Conservation (phyloP, 345 rosid genomes). For the Gossypium rotundifolium region DNA sequence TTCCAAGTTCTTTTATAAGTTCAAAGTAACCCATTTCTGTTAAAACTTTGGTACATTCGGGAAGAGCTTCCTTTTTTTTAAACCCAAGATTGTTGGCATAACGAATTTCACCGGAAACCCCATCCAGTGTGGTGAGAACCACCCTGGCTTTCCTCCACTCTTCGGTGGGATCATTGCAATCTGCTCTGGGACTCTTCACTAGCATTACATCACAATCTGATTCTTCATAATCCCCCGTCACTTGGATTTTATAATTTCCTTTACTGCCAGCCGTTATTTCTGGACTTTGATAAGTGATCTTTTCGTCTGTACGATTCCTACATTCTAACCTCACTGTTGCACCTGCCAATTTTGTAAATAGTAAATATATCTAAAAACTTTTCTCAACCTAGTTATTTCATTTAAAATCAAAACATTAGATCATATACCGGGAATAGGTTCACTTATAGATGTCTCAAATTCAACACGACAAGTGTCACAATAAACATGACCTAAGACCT, state of each 20-base stretch:
- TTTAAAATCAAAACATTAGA: neutral
- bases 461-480: conserved; percentile 8
- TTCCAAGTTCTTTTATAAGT: neutral
- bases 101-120: conserved; percentile 1
- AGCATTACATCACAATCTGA: conserved; percentile 25
- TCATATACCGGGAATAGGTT: neutral
- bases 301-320: neutral
- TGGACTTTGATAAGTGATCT: neutral
- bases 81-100: conserved; percentile 28
- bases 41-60: conserved; percentile 20
- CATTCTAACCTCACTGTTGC: neutral
- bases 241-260: conserved; percentile 21
- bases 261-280: neutral
- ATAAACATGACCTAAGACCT: conserved; percentile 20
- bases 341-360: neutral
- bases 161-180: conserved; percentile 13
- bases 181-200: conserved; percentile 10
- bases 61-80: conserved; percentile 15
- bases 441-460: neutral
- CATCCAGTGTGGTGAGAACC: conserved; percentile 15
- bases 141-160: conserved; percentile 16
- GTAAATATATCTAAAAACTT: too few species aligned
- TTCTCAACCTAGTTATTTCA: too few species aligned
- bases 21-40: conserved; percentile 14
- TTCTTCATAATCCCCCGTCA: conserved; percentile 27